Base-by-base conservation (phyloP, 2,329 filamentous ascomycete species). In the Parastagonospora avenae region DNA sequence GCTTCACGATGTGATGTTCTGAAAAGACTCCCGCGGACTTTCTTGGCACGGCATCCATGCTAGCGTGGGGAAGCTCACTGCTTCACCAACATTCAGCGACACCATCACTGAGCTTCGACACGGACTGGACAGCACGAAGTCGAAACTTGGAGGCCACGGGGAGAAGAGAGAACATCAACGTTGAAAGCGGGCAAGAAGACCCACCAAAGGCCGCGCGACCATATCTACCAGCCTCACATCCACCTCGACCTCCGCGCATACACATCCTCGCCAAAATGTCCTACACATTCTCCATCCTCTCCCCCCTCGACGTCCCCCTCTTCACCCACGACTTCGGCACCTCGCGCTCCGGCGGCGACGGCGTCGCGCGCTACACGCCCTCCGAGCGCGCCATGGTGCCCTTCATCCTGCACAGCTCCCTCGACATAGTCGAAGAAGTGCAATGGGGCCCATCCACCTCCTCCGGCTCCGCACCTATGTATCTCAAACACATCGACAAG, bases 291-390 rank as follows among this genome's bases (percentile, higher is more conserved):
- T 90, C 90, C 71, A 96, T 99, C 64, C 86, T 99, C 74, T 94
- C 92, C 70, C 95, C 92, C 16, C 90, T 91, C 66, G 94, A 99
- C 80, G 95, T 93, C 71, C 93, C 94, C 30, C 85, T 99, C 62
- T 99, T 97, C 79, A 93, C 96, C 78, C 86, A 95, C 76, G 92
- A 96, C 72, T 99, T 99, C 74, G 94, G 94, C 66, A 97, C 93
- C 33, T 96, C 91, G 35, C 97, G 97, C 76, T 89, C 92, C 66
- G 92, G 93, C 77, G 93, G 93, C 72, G 94, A 97, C 80, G 94
- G 94, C 64, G 82, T 92, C 72, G 85, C 93, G 54, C 89, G 90
- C 70, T 97, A 97, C 80, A 85, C 84, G 51, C 90, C 96, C 60
- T 88, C 95, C 68, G 89, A 93, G 47, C 87, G 91, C 57, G 91